Evolutionary conservation across 2,329 filamentous ascomycete genomes (phyloP).

Genomic region (Pseudogymnoascus sp.): DNA sequence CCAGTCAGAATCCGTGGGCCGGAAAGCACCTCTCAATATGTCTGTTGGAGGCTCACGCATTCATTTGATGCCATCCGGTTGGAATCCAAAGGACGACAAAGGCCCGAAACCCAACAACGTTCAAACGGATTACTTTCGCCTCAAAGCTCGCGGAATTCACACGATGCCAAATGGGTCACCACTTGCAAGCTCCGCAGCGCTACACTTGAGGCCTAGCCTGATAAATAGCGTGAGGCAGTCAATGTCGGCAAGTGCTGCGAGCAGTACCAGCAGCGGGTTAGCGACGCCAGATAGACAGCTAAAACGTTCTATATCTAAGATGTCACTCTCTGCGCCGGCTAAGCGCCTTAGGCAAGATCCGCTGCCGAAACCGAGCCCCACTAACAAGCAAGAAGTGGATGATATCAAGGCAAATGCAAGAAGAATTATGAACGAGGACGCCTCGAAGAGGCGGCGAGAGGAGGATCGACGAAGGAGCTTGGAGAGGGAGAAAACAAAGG

Average conservation of each 20-base stretch:
- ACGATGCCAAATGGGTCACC: slow-evolving; percentile 26
- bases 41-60: slow-evolving; percentile 4
- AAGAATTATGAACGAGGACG: not conserved
- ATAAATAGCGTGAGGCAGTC: slow-evolving; percentile 18
- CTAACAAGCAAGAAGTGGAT: slow-evolving; percentile 18
- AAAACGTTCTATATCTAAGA: slow-evolving; percentile 13
- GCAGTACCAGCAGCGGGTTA: slow-evolving; percentile 9
- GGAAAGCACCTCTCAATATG: not conserved
- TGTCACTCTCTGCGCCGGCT: not conserved
- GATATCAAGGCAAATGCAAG: slow-evolving; percentile 12
- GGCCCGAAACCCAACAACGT: slow-evolving; percentile 24
- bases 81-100: slow-evolving; percentile 5
- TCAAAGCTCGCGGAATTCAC: slow-evolving; percentile 29
- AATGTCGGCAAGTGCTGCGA: slow-evolving; percentile 17
- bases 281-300: slow-evolving; percentile 12
- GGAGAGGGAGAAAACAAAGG: slow-evolving; percentile 16
- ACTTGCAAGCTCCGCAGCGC: slow-evolving; percentile 25
- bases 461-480: not conserved
- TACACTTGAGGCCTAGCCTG: slow-evolving; percentile 23
- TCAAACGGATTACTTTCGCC: slow-evolving; percentile 30
- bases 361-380: slow-evolving; percentile 21
- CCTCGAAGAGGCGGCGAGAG: not conserved
- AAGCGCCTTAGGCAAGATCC: not conserved
- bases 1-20: not conserved
- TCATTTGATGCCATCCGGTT: not conserved